phyloP scores from a whole-genome alignment of 768 basidiomycete species.

The Pseudohyphozyma bogoriensis region DNA sequence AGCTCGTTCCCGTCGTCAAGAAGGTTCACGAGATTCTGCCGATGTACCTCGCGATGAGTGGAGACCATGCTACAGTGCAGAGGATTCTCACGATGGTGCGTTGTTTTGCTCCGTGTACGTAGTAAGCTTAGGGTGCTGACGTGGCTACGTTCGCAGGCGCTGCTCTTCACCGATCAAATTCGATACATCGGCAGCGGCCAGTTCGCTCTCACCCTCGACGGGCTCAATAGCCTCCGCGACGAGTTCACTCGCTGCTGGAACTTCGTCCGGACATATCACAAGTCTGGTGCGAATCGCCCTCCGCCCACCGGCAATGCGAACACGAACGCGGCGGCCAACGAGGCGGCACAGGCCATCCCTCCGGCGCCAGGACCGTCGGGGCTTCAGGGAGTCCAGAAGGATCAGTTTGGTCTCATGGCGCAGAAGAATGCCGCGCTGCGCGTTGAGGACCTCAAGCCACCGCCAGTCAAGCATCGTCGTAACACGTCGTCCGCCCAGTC shows the following conservation, averaged over 20 bases:
- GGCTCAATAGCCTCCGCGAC: conserved; percentile 24
- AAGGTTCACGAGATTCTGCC: conserved; percentile 28
- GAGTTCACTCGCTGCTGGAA: conserved; percentile 29
- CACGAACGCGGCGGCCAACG: no score
- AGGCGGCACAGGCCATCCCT: background rate
- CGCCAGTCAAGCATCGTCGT: conserved; percentile 26
- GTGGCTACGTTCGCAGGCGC: conserved; percentile 2
- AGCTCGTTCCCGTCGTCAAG: conserved; percentile 25
- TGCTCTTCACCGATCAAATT: conserved; percentile 30
- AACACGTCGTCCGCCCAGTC: conserved; percentile 14
- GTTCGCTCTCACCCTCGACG: conserved; percentile 26
- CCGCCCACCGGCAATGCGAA: no score
- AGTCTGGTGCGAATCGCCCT: conserved; percentile 1
- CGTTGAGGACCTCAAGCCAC: conserved; percentile 30
- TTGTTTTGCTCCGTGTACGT: no score
- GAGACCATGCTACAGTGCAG: conserved; percentile 4
- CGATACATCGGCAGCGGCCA: conserved; percentile 11
- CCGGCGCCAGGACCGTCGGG: background rate
- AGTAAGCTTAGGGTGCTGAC: no score
- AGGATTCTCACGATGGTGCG: conserved; percentile 28
- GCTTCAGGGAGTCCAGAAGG: background rate
- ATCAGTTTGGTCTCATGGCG: conserved; percentile 19
- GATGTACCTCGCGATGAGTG: conserved; percentile 30
- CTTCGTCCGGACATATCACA: conserved; percentile 19
- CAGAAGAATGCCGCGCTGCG: conserved; percentile 19